These are phyloP conservation scores for Claviceps pusilla DNA, from an alignment of 2,329 filamentous ascomycete species.

Conservation along the genomic window DNA sequence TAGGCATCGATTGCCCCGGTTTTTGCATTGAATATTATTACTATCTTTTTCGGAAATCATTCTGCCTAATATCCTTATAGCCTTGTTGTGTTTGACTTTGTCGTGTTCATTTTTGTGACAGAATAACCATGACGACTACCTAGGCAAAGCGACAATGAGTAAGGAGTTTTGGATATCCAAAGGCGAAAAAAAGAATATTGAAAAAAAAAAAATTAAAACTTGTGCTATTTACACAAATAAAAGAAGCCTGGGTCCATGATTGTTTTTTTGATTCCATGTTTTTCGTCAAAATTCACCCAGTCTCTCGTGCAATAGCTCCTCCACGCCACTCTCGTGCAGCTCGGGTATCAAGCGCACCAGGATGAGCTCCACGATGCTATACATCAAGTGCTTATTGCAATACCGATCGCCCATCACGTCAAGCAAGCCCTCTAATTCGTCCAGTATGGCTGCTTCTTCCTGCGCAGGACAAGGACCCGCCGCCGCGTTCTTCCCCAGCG, in stretches of 20 bases:
- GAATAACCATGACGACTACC: no score
- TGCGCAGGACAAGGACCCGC: slow-evolving; percentile 14
- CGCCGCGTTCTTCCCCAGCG: slow-evolving; percentile 6
- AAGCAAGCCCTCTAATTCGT: slow-evolving; percentile 51
- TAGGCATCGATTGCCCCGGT: no score
- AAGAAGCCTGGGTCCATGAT: no score
- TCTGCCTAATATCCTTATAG: no score
- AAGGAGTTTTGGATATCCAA: no score
- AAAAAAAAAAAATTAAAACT: no score
- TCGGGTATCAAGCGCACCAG: slow-evolving; percentile 77
- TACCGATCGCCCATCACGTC: slow-evolving; percentile 68
- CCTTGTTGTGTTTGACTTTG: no score
- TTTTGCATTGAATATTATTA: no score
- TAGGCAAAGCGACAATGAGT: no score
- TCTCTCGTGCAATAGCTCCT: slow-evolving; percentile 60
- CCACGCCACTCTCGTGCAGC: slow-evolving; percentile 54
- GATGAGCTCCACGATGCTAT: slow-evolving; percentile 65
- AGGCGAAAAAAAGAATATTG: no score
- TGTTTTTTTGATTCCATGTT: background rate
- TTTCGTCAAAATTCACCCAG: slow-evolving; percentile 22
- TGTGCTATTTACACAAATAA: background rate
- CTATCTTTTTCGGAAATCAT: no score
- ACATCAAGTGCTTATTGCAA: slow-evolving; percentile 85
- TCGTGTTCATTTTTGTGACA: no score
- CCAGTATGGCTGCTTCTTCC: slow-evolving; percentile 25